Evolutionary conservation across 2,329 filamentous ascomycete genomes (phyloP).

Genomic region (Raffaelea ambrosiae): DNA sequence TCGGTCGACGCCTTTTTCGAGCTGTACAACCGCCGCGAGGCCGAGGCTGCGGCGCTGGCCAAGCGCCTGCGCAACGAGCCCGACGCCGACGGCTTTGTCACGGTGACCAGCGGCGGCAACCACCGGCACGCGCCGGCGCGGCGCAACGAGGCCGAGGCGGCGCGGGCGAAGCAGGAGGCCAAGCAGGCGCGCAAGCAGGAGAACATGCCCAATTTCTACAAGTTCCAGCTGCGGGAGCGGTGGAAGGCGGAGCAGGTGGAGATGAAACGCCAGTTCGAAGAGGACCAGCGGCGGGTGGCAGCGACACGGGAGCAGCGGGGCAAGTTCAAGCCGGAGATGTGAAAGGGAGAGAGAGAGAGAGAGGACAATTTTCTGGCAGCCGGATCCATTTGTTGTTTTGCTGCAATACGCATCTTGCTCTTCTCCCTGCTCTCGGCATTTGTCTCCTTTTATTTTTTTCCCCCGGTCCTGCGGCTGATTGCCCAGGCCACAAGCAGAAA

Average conservation of each 20-base stretch:
- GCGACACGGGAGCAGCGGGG: slow-evolving; percentile 61
- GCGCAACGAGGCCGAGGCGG: slow-evolving; percentile 59
- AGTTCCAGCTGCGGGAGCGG: slow-evolving; percentile 74
- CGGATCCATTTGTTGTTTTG: neutral
- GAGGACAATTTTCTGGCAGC: neutral
- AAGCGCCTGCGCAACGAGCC: slow-evolving; percentile 66
- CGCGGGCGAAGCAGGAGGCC: slow-evolving; percentile 50
- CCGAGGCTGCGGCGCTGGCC: slow-evolving; percentile 51
- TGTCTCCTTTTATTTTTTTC: neutral
- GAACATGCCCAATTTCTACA: slow-evolving; percentile 66
- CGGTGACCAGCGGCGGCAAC: slow-evolving; percentile 68
- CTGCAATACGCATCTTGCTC: neutral
- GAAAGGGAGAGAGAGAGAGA: slow-evolving; percentile 10
- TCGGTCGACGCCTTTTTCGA: slow-evolving; percentile 81
- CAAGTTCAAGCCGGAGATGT: slow-evolving; percentile 46
- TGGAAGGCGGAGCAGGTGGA: slow-evolving; percentile 66
- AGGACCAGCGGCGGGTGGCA: slow-evolving; percentile 63
- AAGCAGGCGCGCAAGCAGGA: slow-evolving; percentile 51
- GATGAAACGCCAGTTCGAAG: slow-evolving; percentile 64
- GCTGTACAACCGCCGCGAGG: slow-evolving; percentile 66
- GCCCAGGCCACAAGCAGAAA: too few species aligned
- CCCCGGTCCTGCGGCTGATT: too few species aligned
- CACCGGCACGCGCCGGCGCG: slow-evolving; percentile 66
- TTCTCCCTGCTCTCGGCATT: neutral
- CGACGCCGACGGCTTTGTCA: slow-evolving; percentile 93